phyloP scores from a whole-genome alignment of 148 eudicot species.

The Fagopyrum esculentum region DNA sequence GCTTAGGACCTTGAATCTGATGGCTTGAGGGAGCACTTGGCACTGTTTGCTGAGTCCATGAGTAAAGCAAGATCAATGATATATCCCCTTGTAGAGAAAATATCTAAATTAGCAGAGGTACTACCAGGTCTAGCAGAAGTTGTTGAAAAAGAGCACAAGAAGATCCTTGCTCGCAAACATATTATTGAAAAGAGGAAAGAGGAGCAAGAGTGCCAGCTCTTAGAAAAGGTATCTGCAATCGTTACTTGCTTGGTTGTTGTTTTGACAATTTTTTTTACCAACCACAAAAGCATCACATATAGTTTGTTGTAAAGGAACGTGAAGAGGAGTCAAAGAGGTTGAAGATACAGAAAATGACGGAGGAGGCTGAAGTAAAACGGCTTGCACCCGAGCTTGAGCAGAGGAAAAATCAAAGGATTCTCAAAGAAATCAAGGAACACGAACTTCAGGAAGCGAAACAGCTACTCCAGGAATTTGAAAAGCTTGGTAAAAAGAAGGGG shows the following conservation, averaged over 20 bases:
- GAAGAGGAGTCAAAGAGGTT: conserved; percentile 80
- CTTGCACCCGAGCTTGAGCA: conserved; percentile 69
- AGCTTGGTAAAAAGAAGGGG: conserved; percentile 46
- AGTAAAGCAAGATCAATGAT: conserved; percentile 70
- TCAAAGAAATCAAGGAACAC: conserved; percentile 69
- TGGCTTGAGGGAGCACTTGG: conserved; percentile 53
- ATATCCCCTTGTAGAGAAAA: conserved; percentile 40
- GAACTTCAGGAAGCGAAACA: conserved; percentile 69
- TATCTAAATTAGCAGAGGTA: conserved; percentile 48
- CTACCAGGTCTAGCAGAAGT: conserved; percentile 67
- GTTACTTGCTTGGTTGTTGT: not conserved
- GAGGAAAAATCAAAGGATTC: conserved; percentile 62
- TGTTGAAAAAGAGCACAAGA: conserved; percentile 82
- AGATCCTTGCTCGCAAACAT: conserved; percentile 84
- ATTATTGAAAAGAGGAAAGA: conserved; percentile 92
- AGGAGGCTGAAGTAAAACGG: conserved; percentile 81
- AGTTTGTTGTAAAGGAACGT: conserved; percentile 47
- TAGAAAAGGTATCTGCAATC: conserved; percentile 54
- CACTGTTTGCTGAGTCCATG: conserved; percentile 65
- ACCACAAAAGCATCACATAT: not conserved
- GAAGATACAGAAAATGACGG: conserved; percentile 55
- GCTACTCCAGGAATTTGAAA: conserved; percentile 49
- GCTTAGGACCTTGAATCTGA: conserved; percentile 68
- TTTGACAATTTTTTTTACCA: no score
- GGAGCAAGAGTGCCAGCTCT: conserved; percentile 82